A percentile compares a stretch with the other conserved stretches of the same genome.
phyloP scores from a whole-genome alignment of 768 basidiomycete species.

The Rhodotorula kratochvilovae region DNA sequence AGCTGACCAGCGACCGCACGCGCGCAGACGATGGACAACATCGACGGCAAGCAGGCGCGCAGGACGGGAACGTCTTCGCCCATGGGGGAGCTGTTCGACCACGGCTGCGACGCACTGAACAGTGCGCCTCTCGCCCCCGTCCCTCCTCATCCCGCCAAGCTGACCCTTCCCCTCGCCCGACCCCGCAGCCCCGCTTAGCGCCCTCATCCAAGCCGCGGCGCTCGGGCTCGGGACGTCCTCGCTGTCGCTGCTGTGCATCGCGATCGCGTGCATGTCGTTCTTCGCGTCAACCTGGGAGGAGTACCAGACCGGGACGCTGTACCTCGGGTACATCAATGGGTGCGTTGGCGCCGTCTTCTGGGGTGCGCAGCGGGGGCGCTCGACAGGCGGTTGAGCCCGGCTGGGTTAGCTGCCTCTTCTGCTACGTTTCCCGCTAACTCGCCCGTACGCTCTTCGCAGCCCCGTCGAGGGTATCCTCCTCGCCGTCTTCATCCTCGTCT shows the following conservation, averaged over 20 bases:
- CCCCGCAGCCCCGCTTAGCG: conserved; percentile 15
- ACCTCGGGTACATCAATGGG: conserved; percentile 52
- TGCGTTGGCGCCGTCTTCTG: neutral
- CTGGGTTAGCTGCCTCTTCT: no score
- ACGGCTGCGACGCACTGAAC: conserved; percentile 77
- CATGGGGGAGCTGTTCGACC: conserved; percentile 94
- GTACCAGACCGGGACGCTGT: conserved; percentile 86
- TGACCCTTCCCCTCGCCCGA: neutral
- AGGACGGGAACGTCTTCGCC: conserved; percentile 94
- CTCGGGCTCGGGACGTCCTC: conserved; percentile 26
- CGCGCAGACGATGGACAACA: conserved; percentile 59
- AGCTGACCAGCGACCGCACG: neutral
- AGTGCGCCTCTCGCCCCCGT: conserved; percentile 45
- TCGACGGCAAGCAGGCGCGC: conserved; percentile 93
- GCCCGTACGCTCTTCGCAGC: conserved; percentile 83
- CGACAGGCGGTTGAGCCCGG: no score
- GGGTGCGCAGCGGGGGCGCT: neutral
- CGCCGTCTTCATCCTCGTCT: conserved; percentile 66
- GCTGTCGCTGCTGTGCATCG: conserved; percentile 23
- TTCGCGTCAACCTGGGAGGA: conserved; percentile 83
- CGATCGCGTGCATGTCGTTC: conserved; percentile 49
- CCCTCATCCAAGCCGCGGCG: conserved; percentile 24
- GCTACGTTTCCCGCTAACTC: no score
- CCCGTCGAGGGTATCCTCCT: conserved; percentile 94
- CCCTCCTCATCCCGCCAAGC: neutral